phyloP scores from a whole-genome alignment of 2,329 filamentous ascomycete genomes.

The Passalora sequoiae region DNA sequence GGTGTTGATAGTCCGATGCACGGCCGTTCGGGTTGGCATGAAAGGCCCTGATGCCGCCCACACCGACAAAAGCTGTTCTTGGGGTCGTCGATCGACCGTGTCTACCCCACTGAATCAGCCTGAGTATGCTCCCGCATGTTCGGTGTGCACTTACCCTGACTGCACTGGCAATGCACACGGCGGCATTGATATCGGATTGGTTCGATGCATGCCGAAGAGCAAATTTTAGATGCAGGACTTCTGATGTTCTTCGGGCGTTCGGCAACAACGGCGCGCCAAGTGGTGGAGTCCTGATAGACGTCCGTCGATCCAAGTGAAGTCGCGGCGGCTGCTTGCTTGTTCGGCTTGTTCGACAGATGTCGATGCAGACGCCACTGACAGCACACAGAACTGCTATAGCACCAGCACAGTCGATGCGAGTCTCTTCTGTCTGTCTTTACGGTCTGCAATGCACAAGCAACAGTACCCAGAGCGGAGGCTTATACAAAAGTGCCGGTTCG shows the following conservation, averaged over 20 bases:
- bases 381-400: not conserved
- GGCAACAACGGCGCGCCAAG: not conserved
- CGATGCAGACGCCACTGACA: not conserved
- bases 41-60: no score
- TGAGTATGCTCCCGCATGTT: slow-evolving; percentile 11
- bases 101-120: slow-evolving; percentile 3
- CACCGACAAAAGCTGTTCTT: slow-evolving; percentile 10
- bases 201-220: slow-evolving; percentile 6
- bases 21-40: no score
- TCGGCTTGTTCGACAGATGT: not conserved
- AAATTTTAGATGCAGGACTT: slow-evolving; percentile 12
- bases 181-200: slow-evolving; percentile 1
- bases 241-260: not conserved
- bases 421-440: not conserved
- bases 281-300: not conserved
- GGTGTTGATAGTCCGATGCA: no score
- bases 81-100: not conserved
- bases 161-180: slow-evolving; percentile 6
- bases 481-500: no score
- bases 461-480: no score
- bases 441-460: not conserved
- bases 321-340: not conserved
- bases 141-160: slow-evolving; percentile 22
- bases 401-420: no score
- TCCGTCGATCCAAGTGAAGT: not conserved